A percentile compares a stretch with the other conserved stretches of the same genome.
phyloP scores from a whole-genome alignment of 352 stramenopile genomes.

The Phytophthora fragariae region DNA sequence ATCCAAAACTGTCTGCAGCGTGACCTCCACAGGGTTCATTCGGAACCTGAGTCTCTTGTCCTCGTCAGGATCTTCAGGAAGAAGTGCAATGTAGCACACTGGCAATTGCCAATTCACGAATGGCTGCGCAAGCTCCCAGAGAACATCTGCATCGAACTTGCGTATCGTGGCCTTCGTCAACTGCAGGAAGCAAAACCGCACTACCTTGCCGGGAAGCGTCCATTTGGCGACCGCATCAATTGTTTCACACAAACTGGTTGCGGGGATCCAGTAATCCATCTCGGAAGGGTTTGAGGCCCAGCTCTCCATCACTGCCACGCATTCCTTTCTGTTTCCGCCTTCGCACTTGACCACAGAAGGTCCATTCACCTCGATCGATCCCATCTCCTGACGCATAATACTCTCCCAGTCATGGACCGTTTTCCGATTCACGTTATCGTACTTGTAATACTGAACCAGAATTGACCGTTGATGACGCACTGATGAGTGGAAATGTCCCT shows the following conservation, averaged over 20 bases:
- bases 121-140: constrained; percentile 30
- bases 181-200: constrained; percentile 31
- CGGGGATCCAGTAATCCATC: constrained; percentile 36
- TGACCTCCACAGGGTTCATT: too few relatives aligned
- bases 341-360: not conserved
- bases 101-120: constrained; percentile 17
- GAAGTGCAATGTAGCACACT: constrained; percentile 33
- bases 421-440: constrained; percentile 11
- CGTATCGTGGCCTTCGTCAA: constrained; percentile 26
- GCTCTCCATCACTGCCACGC: constrained; percentile 18
- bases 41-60: too few relatives aligned
- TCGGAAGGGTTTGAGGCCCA: constrained; percentile 15
- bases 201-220: constrained; percentile 5
- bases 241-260: constrained; percentile 24
- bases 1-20: too few relatives aligned
- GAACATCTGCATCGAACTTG: constrained; percentile 21
- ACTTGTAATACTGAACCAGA: not conserved
- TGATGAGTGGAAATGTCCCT: constrained; percentile 18
- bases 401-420: too few relatives aligned
- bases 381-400: too few relatives aligned
- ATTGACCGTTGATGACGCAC: constrained; percentile 1
- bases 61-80: too few relatives aligned
- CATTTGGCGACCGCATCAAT: constrained; percentile 32
- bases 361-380: too few relatives aligned
- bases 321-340: constrained; percentile 8